phyloP scores from a whole-genome alignment of 208 protist genomes.

The Leishmania lainsoni region DNA sequence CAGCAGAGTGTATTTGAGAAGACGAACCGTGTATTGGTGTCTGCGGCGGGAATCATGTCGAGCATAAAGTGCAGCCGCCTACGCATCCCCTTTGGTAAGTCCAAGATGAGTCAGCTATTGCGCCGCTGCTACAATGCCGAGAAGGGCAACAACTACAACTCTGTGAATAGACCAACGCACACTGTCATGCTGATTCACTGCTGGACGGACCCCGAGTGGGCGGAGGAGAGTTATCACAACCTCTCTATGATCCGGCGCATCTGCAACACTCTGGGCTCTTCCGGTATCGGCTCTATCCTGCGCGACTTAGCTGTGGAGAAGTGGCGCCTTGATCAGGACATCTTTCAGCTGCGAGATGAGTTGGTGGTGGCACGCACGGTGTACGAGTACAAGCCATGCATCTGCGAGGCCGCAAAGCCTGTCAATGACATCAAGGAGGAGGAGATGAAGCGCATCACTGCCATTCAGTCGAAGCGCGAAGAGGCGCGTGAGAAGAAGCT shows the following conservation, averaged over 20 bases:
- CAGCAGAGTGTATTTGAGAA: slow-evolving; percentile 78
- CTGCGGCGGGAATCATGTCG: slow-evolving; percentile 82
- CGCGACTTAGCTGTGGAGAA: slow-evolving; percentile 90
- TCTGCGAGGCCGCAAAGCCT: slow-evolving; percentile 81
- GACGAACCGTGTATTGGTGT: slow-evolving; percentile 73
- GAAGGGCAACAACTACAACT: slow-evolving; percentile 78
- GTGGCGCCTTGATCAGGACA: slow-evolving; percentile 92
- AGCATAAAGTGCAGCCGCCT: slow-evolving; percentile 91
- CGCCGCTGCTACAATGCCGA: slow-evolving; percentile 90
- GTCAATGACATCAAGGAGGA: slow-evolving; percentile 91
- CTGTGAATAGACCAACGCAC: slow-evolving; percentile 72
- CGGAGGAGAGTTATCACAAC: slow-evolving; percentile 89
- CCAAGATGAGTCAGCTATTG: slow-evolving; percentile 89
- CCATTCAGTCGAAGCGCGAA: slow-evolving; percentile 80
- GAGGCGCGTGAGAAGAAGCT: slow-evolving; percentile 80
- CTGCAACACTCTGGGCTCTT: slow-evolving; percentile 78
- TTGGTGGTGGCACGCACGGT: slow-evolving; percentile 79
- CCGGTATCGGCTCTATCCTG: slow-evolving; percentile 81
- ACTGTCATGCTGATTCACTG: slow-evolving; percentile 85
- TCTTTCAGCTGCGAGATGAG: slow-evolving; percentile 89
- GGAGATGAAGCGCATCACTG: slow-evolving; percentile 77
- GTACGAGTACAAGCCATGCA: slow-evolving; percentile 92
- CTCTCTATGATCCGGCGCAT: slow-evolving; percentile 87
- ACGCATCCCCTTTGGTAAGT: slow-evolving; percentile 93
- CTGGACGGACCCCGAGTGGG: slow-evolving; percentile 78